A percentile compares a stretch with the other conserved stretches of the same genome.
Conservation (phyloP, 345 rosid species). For the Eucalyptus pauciflora region DNA sequence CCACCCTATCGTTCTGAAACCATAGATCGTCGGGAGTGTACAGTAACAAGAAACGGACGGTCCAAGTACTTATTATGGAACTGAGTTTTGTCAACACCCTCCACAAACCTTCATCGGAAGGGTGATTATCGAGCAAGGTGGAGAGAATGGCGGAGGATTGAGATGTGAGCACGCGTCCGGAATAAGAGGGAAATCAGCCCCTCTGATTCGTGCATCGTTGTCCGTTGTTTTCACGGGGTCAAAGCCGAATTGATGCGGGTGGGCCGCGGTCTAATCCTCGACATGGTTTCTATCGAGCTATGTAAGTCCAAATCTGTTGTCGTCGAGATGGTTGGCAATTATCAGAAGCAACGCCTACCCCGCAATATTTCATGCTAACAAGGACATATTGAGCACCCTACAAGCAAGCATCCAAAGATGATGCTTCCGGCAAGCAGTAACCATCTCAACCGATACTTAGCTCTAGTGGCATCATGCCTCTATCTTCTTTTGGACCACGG, state of each 20-base stretch:
- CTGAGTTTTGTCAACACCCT: background rate
- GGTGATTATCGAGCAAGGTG: background rate
- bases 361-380: background rate
- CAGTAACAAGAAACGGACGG: background rate
- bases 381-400: background rate
- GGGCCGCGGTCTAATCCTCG: background rate
- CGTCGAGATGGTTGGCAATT: background rate
- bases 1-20: background rate
- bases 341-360: background rate
- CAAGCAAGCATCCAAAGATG: background rate
- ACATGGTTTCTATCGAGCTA: background rate
- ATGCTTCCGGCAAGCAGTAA: background rate
- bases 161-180: background rate
- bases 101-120: background rate
- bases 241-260: background rate
- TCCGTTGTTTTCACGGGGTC: background rate
- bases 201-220: background rate
- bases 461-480: background rate
- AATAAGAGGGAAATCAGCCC: background rate
- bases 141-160: background rate
- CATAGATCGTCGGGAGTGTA: background rate
- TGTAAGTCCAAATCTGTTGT: background rate
- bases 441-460: background rate
- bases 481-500: background rate
- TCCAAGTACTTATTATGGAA: background rate